A percentile compares a stretch with the other conserved stretches of the same genome.
phyloP scores from a whole-genome alignment of 1,284 basidiomycete species.

The Ceratobasidium sp. region DNA sequence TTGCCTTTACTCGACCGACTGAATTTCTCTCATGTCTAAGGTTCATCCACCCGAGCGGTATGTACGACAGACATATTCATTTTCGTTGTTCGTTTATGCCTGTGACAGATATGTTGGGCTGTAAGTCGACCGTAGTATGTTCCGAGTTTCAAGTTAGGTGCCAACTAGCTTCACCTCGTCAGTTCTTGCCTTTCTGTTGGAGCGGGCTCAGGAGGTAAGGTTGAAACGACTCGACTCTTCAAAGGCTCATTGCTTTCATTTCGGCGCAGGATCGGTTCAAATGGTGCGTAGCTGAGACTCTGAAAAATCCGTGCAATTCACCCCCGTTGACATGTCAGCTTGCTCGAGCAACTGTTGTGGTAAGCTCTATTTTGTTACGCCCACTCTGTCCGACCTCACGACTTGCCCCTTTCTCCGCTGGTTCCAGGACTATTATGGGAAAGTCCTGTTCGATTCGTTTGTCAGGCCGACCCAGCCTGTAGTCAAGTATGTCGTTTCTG shows the following conservation, averaged over 20 bases:
- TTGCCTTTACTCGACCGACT: neutral
- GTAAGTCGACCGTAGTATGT: conserved; percentile 1
- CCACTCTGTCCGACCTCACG: neutral
- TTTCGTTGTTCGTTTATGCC: neutral
- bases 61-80: neutral
- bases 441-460: conserved; percentile 21
- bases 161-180: neutral
- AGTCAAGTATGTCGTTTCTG: neutral
- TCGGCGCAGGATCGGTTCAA: conserved; percentile 7
- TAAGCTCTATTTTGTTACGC: neutral
- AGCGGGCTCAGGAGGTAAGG: conserved; percentile 31
- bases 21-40: conserved; percentile 3
- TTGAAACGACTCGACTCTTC: neutral
- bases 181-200: conserved; percentile 38
- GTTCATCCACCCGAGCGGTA: conserved; percentile 9
- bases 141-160: neutral
- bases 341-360: conserved; percentile 30
- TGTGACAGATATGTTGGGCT: conserved; percentile 23
- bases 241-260: neutral
- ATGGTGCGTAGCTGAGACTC: conserved; percentile 12
- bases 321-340: conserved; percentile 4
- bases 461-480: conserved; percentile 32
- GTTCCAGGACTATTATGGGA: conserved; percentile 27
- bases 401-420: neutral
- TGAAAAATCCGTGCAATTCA: neutral